Conservation (phyloP, 352 stramenopile genomes). For the Phytophthora constricta region DNA sequence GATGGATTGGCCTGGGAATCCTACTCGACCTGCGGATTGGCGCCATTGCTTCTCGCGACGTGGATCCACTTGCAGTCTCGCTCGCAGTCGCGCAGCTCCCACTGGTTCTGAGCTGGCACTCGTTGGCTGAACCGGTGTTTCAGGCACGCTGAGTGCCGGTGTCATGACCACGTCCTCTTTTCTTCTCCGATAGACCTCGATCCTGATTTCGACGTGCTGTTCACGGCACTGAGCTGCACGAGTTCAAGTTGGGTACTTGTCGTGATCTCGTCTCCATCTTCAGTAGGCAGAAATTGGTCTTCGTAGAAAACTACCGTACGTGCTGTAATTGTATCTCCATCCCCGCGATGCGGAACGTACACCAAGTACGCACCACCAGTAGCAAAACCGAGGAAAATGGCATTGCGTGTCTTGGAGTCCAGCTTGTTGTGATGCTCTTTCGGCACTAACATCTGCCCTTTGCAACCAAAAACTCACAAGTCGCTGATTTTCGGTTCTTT, state of each 20-base stretch:
- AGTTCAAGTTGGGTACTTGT: not conserved
- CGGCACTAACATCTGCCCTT: not conserved
- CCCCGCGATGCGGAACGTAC: not conserved
- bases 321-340: not conserved
- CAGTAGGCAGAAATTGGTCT: not conserved
- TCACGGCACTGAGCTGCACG: not conserved
- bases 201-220: not conserved
- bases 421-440: slow-evolving; percentile 4
- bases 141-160: not conserved
- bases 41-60: slow-evolving; percentile 1
- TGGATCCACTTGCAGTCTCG: not conserved
- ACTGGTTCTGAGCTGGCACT: slow-evolving; percentile 2
- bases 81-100: not conserved
- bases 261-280: not conserved
- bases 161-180: slow-evolving; percentile 6
- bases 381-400: not conserved
- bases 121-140: not conserved
- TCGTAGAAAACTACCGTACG: slow-evolving; percentile 11
- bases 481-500: slow-evolving; percentile 4
- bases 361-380: slow-evolving; percentile 3
- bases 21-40: slow-evolving; percentile 1
- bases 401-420: slow-evolving; percentile 4
- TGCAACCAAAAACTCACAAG: slow-evolving; percentile 7
- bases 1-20: slow-evolving; percentile 6
- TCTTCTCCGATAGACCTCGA: not conserved